A percentile compares a stretch with the other conserved stretches of the same genome.
Evolutionary conservation across 768 basidiomycete species (phyloP).

Genomic region (Lepiota brunneoincarnata): DNA sequence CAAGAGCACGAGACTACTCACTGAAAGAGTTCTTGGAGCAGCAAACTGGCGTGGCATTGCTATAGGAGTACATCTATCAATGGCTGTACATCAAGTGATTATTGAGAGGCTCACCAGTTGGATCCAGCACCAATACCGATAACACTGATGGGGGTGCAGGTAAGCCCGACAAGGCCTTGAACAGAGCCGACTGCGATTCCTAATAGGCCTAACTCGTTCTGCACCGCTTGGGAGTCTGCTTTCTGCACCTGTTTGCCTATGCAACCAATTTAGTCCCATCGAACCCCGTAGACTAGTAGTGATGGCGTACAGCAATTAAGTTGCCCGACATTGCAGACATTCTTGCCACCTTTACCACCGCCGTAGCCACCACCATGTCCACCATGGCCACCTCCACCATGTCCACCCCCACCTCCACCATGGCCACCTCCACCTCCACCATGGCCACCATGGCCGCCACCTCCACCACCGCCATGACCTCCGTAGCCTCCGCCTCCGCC

Average conservation of each 20-base stretch:
- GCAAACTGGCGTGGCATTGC: conserved; percentile 18
- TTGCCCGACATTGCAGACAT: not conserved
- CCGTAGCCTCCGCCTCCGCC: not conserved
- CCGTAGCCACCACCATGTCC: not conserved
- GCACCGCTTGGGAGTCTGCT: not conserved
- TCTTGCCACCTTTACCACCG: not conserved
- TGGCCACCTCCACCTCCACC: no score
- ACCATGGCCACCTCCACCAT: not conserved
- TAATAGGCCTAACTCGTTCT: not conserved
- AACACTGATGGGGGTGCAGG: conserved; percentile 20
- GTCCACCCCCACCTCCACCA: not conserved
- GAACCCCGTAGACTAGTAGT: not conserved
- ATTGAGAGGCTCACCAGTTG: conserved; percentile 10
- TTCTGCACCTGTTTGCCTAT: not conserved
- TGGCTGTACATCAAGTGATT: not conserved
- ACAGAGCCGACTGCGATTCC: not conserved
- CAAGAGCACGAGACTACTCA: conserved; percentile 9
- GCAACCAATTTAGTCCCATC: no score
- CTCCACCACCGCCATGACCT: not conserved
- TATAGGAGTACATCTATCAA: not conserved
- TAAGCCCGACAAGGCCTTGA: conserved; percentile 12
- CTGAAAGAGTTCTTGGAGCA: conserved; percentile 20
- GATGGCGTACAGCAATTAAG: not conserved
- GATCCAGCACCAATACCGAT: conserved; percentile 16
- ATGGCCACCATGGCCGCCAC: no score